Evolutionary conservation across 495 filamentous ascomycete species (phyloP), one percentile per base, ranked within the genome.

Genomic region (Rusavskia elegans): DNA sequence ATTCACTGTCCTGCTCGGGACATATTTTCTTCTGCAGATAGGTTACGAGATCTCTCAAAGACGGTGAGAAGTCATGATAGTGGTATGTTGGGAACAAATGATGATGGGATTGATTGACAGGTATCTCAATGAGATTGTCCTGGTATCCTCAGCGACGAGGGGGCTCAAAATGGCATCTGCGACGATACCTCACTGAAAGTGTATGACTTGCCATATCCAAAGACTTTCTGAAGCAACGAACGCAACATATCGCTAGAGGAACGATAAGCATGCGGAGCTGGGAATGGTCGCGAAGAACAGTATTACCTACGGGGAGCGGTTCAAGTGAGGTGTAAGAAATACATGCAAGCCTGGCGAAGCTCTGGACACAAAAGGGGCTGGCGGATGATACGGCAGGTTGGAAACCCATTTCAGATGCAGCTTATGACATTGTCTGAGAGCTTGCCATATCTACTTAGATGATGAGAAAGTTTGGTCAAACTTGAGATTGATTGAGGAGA

Each of bases 281-380:
- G 39, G 37, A 59, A 23, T 16, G 8, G 13, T 0, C 2, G 17
- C 23, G 49, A 8, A 42, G 3, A 21, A 50, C 14, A 53, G 56
- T 2, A 64, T 63, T 56, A 70, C 75, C 59, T 67, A 71, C 73
- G 70, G 62, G 14, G 58, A 39, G 35, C 56, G 42, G 36, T 63
- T 51, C 48, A 68, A 64, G 48, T 64, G 59, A 9, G 85, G 83
- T 0, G 81, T 85, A 59, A 83, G 87, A 60, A 85, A 84, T 23
- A 88, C 71, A 73, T 96, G 89, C 10, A 97, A 69, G 21, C 92
- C 92, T 2, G 89, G 80, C 6, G 84, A 77, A 32, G 89, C 65
- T 54, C 82, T 76, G 49, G 88, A 83, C 29, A 75, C 65, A 60
- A 90, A 84, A 25, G 92, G 90, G 44, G 80, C 66, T 29, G 81